Base-by-base conservation (phyloP, 2,329 filamentous ascomycete genomes). In the Periglandula ipomoeae region DNA sequence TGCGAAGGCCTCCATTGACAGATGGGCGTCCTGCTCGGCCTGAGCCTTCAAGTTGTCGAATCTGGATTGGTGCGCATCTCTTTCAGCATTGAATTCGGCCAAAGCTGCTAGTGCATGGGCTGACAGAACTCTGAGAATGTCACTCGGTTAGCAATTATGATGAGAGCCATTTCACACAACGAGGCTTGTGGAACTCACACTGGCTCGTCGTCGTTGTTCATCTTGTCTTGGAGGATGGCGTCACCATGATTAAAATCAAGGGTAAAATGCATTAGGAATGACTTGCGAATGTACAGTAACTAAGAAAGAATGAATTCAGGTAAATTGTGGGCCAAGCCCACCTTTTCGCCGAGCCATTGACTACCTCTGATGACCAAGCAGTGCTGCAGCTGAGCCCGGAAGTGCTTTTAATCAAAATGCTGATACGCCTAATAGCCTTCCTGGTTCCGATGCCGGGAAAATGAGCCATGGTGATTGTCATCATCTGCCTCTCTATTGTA, bases 71-170 rank as follows among this genome's bases (percentile, higher is more conserved):
- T 78, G 75, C 13, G 75, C 76, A 62, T 89, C 84, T 54, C 82
- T 79, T 64, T 91, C 87, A 42, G 73, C 70, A 60, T 87, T 84
- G 68, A 93, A 91, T 53, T 83, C 76, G 62, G 83, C 75, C 50
- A 91, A 72, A n/a, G 84, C 82, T 23, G 75, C 76, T 38, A 90
- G 72, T 3, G 87, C 76, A 52, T 78, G 73, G 34, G 76, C 70
- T 5, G 86, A 86, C 51, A 93, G 78, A 51, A 74, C 71, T 55
- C 63, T 65, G 37, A n/a, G 22, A 38, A 11, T 17, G 27, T 11
- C 37, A 35, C 46, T 57, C 41, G 53, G 50, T 48, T 38, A 48
- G 13, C n/a, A n/a, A n/a, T n/a, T n/a, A n/a, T n/a, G n/a, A n/a
- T n/a, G n/a, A n/a, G n/a, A n/a, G n/a, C n/a, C n/a, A n/a, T n/a